Evolutionary conservation across 2,329 filamentous ascomycete species (phyloP).

Genomic region (Pseudocercospora pini-densiflorae): DNA sequence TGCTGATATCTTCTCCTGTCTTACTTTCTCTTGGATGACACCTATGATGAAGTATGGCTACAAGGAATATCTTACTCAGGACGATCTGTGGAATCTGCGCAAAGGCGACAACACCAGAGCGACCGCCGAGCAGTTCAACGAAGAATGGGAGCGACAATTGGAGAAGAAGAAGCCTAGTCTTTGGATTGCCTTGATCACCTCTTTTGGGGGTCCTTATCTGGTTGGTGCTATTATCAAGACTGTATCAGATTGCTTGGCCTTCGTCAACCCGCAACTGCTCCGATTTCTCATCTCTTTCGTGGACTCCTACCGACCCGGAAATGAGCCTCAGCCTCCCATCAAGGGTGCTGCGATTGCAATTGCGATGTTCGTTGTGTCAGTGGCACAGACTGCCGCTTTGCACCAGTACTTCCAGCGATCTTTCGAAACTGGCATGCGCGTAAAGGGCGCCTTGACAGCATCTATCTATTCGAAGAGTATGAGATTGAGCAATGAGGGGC

Average conservation of each 20-base stretch:
- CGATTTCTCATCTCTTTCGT: slow-evolving; percentile 84
- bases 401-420: slow-evolving; percentile 98
- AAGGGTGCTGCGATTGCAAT: slow-evolving; percentile 86
- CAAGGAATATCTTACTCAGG: slow-evolving; percentile 86
- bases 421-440: slow-evolving; percentile 95
- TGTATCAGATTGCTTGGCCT: slow-evolving; percentile 83
- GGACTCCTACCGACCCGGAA: slow-evolving; percentile 68
- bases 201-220: slow-evolving; percentile 84
- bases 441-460: slow-evolving; percentile 87
- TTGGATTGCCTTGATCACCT: slow-evolving; percentile 82
- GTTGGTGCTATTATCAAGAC: slow-evolving; percentile 84
- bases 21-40: slow-evolving; percentile 99
- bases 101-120: slow-evolving; percentile 76
- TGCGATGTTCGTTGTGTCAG: slow-evolving; percentile 87
- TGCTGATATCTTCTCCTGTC: slow-evolving; percentile 87
- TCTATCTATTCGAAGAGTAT: slow-evolving; percentile 93
- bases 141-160: slow-evolving; percentile 78
- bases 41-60: slow-evolving; percentile 97
- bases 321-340: slow-evolving; percentile 74
- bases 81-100: slow-evolving; percentile 92
- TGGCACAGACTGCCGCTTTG: slow-evolving; percentile 84
- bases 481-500: slow-evolving; percentile 88
- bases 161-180: slow-evolving; percentile 74
- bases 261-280: slow-evolving; percentile 88
- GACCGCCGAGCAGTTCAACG: slow-evolving; percentile 72